phyloP scores from a whole-genome alignment of 2,329 filamentous ascomycete genomes.

The Fusarium pseudocircinatum region DNA sequence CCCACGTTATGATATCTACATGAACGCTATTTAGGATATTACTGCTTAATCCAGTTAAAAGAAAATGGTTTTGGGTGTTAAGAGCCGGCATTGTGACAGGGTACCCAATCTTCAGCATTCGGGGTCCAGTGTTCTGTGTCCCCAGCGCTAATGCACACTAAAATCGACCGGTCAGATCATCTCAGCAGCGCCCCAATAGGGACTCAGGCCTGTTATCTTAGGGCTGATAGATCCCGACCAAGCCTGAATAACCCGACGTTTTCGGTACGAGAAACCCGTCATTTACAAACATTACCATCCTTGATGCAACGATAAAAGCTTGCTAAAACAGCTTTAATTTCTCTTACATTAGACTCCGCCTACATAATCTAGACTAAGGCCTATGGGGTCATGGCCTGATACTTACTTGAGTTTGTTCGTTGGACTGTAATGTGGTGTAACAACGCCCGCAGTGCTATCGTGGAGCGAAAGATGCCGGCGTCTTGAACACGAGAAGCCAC shows the following conservation, averaged over 20 bases:
- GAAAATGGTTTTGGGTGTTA: no score
- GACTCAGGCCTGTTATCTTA: background rate
- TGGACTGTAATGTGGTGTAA: background rate
- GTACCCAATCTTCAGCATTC: background rate
- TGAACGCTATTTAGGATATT: no score
- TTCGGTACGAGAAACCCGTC: background rate
- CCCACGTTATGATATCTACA: no score
- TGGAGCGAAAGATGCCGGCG: background rate
- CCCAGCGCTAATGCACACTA: background rate
- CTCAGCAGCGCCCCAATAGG: background rate
- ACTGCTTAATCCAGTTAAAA: no score
- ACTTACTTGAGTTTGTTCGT: no score
- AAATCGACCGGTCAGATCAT: background rate
- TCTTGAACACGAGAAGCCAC: background rate
- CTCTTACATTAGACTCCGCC: fast-evolving
- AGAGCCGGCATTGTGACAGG: no score
- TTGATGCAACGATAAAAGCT: background rate
- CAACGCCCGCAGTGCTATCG: background rate
- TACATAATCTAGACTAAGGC: background rate
- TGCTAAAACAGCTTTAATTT: fast-evolving
- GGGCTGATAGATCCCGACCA: background rate
- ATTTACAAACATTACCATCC: background rate
- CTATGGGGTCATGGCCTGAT: background rate
- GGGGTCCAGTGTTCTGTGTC: background rate
- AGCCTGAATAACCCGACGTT: background rate